Evolutionary conservation across 164 flowering plant species (phyloP).

Genomic region (Magnolia sinica): DNA sequence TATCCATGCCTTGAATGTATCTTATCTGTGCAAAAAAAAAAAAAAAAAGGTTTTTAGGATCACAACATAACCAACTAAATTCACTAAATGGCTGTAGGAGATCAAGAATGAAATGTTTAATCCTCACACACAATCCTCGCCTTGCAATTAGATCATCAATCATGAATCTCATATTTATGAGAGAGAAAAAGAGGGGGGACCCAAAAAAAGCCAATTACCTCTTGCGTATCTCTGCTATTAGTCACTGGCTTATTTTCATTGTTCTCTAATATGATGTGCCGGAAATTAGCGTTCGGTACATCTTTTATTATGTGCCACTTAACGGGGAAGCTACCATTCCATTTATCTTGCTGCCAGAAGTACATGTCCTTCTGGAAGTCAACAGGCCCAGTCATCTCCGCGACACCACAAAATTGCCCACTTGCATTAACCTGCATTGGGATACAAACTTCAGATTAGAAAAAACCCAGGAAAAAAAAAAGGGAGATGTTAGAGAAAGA

Average conservation of each 20-base stretch:
- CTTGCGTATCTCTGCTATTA: constrained; percentile 94
- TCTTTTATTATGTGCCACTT: constrained; percentile 93
- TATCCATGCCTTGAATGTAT: constrained; percentile 61
- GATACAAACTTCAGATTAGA: constrained; percentile 7
- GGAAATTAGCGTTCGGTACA: constrained; percentile 63
- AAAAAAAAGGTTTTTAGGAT: too few species aligned
- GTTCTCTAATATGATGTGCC: constrained; percentile 83
- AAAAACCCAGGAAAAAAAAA: background rate
- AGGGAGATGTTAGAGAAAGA: background rate
- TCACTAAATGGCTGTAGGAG: background rate
- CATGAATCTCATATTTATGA: background rate
- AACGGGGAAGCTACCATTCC: constrained; percentile 91
- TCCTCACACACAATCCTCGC: background rate
- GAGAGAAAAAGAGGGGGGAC: background rate
- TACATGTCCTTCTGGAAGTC: constrained; percentile 80
- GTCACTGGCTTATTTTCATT: constrained; percentile 96
- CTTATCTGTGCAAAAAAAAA: constrained; percentile 43
- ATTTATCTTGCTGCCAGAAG: constrained; percentile 97
- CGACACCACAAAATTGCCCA: constrained; percentile 94
- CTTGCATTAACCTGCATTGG: constrained; percentile 81
- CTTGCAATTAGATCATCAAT: too few species aligned
- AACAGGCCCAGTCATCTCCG: constrained; percentile 87
- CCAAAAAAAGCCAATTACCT: constrained; percentile 39
- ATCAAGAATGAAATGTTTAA: background rate
- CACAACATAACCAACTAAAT: background rate